phyloP scores from a whole-genome alignment of 345 rosid species.

The Hirschfeldia incana region DNA sequence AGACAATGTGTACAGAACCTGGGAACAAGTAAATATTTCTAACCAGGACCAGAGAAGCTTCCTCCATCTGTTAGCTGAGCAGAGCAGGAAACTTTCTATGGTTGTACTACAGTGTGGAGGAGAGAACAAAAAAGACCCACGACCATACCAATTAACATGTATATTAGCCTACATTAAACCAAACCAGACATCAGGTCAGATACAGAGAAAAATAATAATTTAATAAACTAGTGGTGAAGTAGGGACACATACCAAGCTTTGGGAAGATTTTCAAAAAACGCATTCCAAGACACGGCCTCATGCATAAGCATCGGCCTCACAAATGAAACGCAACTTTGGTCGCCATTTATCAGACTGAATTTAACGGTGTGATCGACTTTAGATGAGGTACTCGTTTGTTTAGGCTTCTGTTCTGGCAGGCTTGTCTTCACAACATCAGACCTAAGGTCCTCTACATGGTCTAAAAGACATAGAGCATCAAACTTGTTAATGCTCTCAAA shows the following conservation, averaged over 20 bases:
- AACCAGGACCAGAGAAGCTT: too few species aligned
- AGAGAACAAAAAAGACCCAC: neutral
- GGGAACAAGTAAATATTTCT: too few species aligned
- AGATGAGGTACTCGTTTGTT: too few species aligned
- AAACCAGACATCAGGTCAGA: neutral
- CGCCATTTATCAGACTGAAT: too few species aligned
- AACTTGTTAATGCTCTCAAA: neutral
- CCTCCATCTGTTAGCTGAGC: neutral
- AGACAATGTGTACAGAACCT: too few species aligned
- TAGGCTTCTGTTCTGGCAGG: neutral
- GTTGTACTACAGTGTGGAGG: neutral
- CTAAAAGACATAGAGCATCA: neutral
- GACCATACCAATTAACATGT: neutral
- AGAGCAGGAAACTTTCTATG: neutral
- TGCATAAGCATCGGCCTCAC: too few species aligned
- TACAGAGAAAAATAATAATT: neutral
- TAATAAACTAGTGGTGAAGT: neutral
- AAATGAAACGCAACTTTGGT: too few species aligned
- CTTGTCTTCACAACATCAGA: neutral
- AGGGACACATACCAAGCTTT: neutral
- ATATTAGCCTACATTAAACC: neutral
- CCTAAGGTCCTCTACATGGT: neutral
- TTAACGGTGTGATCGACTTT: too few species aligned
- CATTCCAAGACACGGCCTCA: too few species aligned
- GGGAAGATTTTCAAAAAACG: neutral